A percentile compares a stretch with the other conserved stretches of the same genome.
These are phyloP conservation scores for Raffaelea ambrosiae DNA, from an alignment of 2,329 filamentous ascomycete genomes.

Conservation along the genomic window DNA sequence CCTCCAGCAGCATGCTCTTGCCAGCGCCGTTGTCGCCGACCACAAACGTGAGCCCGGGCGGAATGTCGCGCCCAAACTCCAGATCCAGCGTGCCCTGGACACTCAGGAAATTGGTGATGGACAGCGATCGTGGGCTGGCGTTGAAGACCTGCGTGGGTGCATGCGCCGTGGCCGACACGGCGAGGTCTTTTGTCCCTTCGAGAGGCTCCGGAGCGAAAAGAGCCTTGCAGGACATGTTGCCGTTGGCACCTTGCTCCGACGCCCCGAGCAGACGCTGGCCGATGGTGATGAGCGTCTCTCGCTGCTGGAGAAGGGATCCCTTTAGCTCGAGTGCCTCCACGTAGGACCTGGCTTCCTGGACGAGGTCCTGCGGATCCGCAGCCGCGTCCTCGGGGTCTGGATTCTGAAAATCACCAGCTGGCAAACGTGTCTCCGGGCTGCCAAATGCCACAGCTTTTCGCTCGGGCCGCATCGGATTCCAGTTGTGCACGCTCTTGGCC, in stretches of 20 bases:
- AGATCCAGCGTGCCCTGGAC: slow-evolving; percentile 19
- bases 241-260: too few species aligned
- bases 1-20: slow-evolving; percentile 24
- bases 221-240: too few species aligned
- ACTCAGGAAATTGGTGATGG: slow-evolving; percentile 25
- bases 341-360: too few species aligned
- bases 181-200: too few species aligned
- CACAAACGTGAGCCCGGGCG: slow-evolving; percentile 19
- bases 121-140: slow-evolving; percentile 17
- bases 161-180: too few species aligned
- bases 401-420: not conserved
- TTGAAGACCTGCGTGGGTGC: too few species aligned
- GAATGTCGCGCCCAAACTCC: slow-evolving; percentile 17
- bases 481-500: slow-evolving; percentile 20
- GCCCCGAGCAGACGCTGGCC: too few species aligned
- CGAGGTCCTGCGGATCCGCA: too few species aligned
- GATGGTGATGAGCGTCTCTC: too few species aligned
- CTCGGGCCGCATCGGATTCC: slow-evolving; percentile 11
- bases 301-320: too few species aligned
- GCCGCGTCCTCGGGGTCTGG: not conserved
- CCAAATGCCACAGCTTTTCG: not conserved
- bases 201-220: too few species aligned
- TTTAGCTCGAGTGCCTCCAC: too few species aligned
- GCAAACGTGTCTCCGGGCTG: not conserved
- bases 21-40: slow-evolving; percentile 22